phyloP scores from a whole-genome alignment of 2,329 filamentous ascomycete species.

The Neurospora crassa region DNA sequence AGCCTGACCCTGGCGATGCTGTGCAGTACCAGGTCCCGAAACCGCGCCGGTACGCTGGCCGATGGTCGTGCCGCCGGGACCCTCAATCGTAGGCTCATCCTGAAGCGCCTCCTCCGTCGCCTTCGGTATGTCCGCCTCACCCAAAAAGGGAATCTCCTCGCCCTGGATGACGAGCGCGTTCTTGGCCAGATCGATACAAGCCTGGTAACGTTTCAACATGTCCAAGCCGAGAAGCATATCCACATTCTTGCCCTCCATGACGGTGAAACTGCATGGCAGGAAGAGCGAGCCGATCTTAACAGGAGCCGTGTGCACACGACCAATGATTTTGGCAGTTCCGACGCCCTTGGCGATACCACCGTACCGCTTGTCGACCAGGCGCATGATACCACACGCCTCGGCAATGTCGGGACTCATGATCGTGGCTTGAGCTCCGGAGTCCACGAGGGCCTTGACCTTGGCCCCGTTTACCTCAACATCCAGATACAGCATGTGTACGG shows the following conservation, averaged over 20 bases:
- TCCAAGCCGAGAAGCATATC: conserved; percentile 88
- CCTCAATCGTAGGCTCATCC: conserved; percentile 74
- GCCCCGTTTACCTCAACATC: conserved; percentile 90
- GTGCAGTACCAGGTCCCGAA: conserved; percentile 33
- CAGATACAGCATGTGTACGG: conserved; percentile 93
- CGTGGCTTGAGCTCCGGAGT: conserved; percentile 93
- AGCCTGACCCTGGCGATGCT: conserved; percentile 9
- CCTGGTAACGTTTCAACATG: conserved; percentile 95
- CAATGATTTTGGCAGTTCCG: conserved; percentile 87
- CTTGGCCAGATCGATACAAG: conserved; percentile 76
- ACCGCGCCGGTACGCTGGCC: conserved; percentile 76
- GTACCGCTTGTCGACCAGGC: conserved; percentile 85
- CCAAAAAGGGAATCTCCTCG: conserved; percentile 79
- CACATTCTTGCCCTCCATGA: conserved; percentile 98
- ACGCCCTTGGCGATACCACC: conserved; percentile 88
- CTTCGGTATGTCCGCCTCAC: conserved; percentile 91
- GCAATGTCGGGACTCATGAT: conserved; percentile 97
- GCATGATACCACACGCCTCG: conserved; percentile 89
- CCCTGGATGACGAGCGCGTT: conserved; percentile 83
- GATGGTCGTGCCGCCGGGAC: conserved; percentile 81
- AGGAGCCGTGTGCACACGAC: conserved; percentile 88
- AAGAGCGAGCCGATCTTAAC: conserved; percentile 86
- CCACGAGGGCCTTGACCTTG: conserved; percentile 90
- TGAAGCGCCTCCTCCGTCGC: conserved; percentile 61
- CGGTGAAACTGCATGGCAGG: conserved; percentile 90